Base-by-base conservation (phyloP, 2,329 filamentous ascomycete genomes). In the Colletotrichum australisinense region DNA sequence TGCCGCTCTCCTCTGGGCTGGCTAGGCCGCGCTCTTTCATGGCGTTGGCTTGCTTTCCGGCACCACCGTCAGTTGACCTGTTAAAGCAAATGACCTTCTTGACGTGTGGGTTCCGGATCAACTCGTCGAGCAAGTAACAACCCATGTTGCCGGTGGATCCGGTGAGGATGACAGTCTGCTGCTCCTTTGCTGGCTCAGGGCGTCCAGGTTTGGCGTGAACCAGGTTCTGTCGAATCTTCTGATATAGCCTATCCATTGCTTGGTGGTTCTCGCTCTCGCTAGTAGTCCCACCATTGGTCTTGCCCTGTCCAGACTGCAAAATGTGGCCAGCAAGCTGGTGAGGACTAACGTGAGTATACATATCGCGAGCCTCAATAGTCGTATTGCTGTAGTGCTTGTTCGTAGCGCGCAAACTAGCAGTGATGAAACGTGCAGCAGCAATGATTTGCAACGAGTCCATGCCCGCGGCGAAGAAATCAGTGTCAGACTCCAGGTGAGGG, bases 381-480 rank as follows among this genome's bases (percentile, higher is more conserved):
- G 82, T 77, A 0, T 81, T 77, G 56, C 84, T 81, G 5, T 82
- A 78, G 4, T 81, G 65, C n/a, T 77, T 64, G 0, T 80, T 79
- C 0, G 79, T 77, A 1, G 80, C 79, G 22, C 80, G 76, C 3
- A 85, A 72, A 4, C 81, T 80, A 0, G 77, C 75, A 2, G 78
- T 78, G 5, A 88, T 76, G 63, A 86, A 74, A 62, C 80, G 75
- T 38, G 80, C 78, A 64, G 83, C 67, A 1, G 68, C 75, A 56
- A 84, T 80, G 4, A 85, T 80, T 26, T 84, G 81, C 35, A 86
- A 75, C 0, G 84, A 86, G 73, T 86, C 83, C 49, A 85, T 77
- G 0, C 84, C 84, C 1, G 79, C 76, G 2, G 76, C 76, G 62
- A 86, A 85, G 55, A 86, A 80, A 70, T 85, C 83, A 1, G 78